Evolutionary conservation across 768 basidiomycete species (phyloP), one percentile per base, ranked within the genome.

Genomic region (Serendipita indica): DNA sequence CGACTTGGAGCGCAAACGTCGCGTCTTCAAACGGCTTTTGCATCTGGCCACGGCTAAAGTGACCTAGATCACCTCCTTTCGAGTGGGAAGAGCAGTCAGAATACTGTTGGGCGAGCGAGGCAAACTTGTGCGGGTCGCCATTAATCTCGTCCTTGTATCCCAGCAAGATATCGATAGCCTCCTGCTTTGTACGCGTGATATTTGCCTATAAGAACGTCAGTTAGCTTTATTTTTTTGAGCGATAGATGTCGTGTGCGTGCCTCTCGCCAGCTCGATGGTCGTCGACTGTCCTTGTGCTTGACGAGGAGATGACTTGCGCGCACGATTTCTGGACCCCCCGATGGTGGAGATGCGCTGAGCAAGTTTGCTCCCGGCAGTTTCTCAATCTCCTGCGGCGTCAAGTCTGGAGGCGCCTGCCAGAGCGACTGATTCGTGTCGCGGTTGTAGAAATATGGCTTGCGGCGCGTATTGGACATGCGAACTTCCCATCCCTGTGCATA

Each of bases 11-110:
- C 2, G 72, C 78, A 69, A 78, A 93, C 10, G 88, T 74, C 32
- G 89, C 86, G 30, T 93, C 90, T 72, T 97, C 93, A 66, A 99
- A 99, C 33, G 90, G 84, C 72, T 89, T 91, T 72, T 99, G 96
- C 96, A 99, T 99, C 73, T 89, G 85, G 0, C 84, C 86, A 16
- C 71, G 80, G 0, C 77, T 79, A 66, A 99, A 99, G 75, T 75
- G 76, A 0, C 96, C 90, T 3, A 99, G 79, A 70, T 99, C 93
- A 0, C 96, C 96, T 2, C 76, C 77, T 62, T 86, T 77, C 20
- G 76, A 69, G 66, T 92, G 86, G 35, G 88, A 91, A 3, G 86
- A 86, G 70, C 93, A 97, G 69, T 99, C 93, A 20, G 90, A 93
- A 67, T 94, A 77, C 54, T 73, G 63, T 10, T 67, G 65, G 1